Base-by-base conservation (phyloP, 2,329 filamentous ascomycete species). In the Sporothrix brasiliensis region DNA sequence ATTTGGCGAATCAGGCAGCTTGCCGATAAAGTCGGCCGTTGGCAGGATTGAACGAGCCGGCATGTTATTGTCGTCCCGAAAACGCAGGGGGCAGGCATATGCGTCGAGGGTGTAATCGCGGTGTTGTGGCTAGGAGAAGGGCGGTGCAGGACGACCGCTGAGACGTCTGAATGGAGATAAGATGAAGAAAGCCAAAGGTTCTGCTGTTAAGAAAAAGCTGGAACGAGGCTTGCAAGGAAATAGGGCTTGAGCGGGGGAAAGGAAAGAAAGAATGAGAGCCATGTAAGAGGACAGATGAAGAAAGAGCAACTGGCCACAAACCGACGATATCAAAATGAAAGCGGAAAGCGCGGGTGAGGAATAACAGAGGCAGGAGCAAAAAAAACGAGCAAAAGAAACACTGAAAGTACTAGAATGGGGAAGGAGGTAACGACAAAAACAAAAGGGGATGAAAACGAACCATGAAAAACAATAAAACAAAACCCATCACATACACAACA, bases 1-100 rank as follows among this genome's bases (percentile, higher is more conserved):
- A 30, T 11, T n/a, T 16, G n/a, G 27, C 68, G 34, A 69, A 69
- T 69, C 68, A 69, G 68, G n/a, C 10, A 3, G 47, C 68, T 69
- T 69, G 16, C 68, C 68, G 58, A 65, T 14, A 52, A 52, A 24
- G 4, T 65, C 61, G 60, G 60, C 61, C 53, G 4, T 13, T 24
- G n/a, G 21, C 21, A 63, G 39, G 58, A 47, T 27, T 63, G 14
- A 13, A 16, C 58, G 39, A 47, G 39, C 58, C 58, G 39, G 39
- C 24, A 39, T 47, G 16, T 61, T 27, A 4, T 63, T 27, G 58
- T 44, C 21, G 52, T 63, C 47, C 58, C 58, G 58, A 63, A 27
- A 9, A 47, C 21, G 21, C n/a, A 63, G 58, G 21, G 56, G 34
- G 56, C 56, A 39, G 56, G 7, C 56, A 13, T 61, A 21, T 47